Evolutionary conservation across 2,329 filamentous ascomycete species (phyloP).

Genomic region (Fusarium verticillioides): DNA sequence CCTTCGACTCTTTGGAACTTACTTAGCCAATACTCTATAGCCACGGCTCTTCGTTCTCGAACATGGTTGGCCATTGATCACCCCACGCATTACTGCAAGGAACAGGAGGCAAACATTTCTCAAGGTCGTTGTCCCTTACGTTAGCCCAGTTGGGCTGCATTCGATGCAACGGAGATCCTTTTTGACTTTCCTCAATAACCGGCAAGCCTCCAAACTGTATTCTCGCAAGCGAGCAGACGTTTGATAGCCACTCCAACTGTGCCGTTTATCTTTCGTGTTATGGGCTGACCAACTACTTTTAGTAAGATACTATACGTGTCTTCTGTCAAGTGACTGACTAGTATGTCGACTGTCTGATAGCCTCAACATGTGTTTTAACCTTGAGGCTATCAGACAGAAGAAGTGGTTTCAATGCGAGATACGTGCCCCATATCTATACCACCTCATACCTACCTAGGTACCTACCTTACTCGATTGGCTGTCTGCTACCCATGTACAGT

Average conservation of each 20-base stretch:
- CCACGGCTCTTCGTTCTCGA: constrained; percentile 8
- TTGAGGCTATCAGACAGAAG: background rate
- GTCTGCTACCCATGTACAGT: background rate
- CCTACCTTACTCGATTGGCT: background rate
- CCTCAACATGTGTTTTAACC: no score
- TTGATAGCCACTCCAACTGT: constrained; percentile 10
- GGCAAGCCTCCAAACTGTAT: constrained; percentile 22
- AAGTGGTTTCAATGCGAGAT: background rate
- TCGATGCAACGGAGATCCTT: background rate
- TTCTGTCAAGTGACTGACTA: background rate
- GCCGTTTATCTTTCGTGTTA: constrained; percentile 4
- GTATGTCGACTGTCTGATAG: background rate
- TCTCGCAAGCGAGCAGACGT: background rate
- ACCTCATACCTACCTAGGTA: background rate
- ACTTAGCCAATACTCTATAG: constrained; percentile 8
- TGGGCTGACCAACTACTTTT: background rate
- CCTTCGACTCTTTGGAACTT: background rate
- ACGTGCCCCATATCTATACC: background rate
- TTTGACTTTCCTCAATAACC: constrained; percentile 1
- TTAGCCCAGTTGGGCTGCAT: constrained; percentile 2
- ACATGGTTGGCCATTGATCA: background rate
- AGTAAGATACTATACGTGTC: background rate
- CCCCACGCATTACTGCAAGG: constrained; percentile 24
- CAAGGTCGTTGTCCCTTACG: constrained; percentile 20
- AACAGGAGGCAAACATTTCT: constrained; percentile 1